Evolutionary conservation across 176 grass and related monocot genomes (phyloP).

Genomic region (Areca catechu): DNA sequence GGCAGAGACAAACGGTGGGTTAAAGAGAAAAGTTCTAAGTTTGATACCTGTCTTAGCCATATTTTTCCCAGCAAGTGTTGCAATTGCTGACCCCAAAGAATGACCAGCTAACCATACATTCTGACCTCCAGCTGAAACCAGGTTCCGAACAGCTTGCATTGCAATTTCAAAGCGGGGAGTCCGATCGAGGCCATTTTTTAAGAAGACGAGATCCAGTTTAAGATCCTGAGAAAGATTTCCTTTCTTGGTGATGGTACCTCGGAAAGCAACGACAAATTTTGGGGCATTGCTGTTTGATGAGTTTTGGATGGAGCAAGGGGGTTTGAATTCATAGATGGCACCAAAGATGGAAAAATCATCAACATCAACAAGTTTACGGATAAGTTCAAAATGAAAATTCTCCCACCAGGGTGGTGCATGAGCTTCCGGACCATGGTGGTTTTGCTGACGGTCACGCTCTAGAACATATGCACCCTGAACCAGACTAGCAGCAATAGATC

Average conservation of each 20-base stretch:
- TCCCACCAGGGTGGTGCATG: slow-evolving; percentile 32
- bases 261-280: slow-evolving; percentile 28
- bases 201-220: slow-evolving; percentile 14
- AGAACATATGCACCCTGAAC: slow-evolving; percentile 33
- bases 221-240: slow-evolving; percentile 19
- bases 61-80: slow-evolving; percentile 24
- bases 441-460: slow-evolving; percentile 27
- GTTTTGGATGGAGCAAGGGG: not conserved
- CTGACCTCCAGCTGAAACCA: slow-evolving; percentile 24
- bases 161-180: slow-evolving; percentile 25
- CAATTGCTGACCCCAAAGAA: slow-evolving; percentile 35
- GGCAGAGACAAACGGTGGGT: slow-evolving; percentile 20
- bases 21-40: slow-evolving; percentile 31
- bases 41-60: slow-evolving; percentile 19
- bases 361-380: slow-evolving; percentile 26
- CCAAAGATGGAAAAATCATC: slow-evolving; percentile 35
- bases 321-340: slow-evolving; percentile 14
- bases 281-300: slow-evolving; percentile 10
- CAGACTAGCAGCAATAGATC: slow-evolving; percentile 23
- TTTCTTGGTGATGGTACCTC: slow-evolving; percentile 29
- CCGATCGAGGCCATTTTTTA: slow-evolving; percentile 9
- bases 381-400: slow-evolving; percentile 30
- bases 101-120: slow-evolving; percentile 32
- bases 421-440: slow-evolving; percentile 1
- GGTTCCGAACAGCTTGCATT: slow-evolving; percentile 9